Evolutionary conservation across 1,284 basidiomycete genomes (phyloP).

Genomic region (Porodaedalea pini): DNA sequence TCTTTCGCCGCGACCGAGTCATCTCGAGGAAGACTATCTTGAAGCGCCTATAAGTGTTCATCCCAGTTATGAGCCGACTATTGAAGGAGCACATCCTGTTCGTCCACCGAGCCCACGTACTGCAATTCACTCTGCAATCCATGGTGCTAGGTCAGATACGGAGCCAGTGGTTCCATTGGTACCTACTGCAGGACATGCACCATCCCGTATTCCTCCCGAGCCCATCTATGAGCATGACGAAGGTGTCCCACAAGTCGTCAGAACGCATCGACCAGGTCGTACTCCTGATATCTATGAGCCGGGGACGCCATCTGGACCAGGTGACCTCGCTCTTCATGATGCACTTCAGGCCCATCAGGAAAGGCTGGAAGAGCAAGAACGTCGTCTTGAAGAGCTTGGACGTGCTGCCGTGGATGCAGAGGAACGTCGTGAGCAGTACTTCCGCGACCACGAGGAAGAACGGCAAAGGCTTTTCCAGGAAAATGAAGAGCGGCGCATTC

Average conservation of each 20-base stretch:
- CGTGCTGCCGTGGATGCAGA: slow-evolving; percentile 54
- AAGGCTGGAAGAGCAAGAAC: slow-evolving; percentile 43
- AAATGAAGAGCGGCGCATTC: slow-evolving; percentile 52
- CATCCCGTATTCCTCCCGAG: slow-evolving; percentile 4
- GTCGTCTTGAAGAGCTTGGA: slow-evolving; percentile 43
- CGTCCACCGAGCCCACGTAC: slow-evolving; percentile 1
- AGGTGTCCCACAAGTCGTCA: slow-evolving; percentile 5
- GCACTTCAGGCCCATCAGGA: slow-evolving; percentile 27
- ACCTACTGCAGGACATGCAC: neutral
- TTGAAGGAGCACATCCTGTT: slow-evolving; percentile 4
- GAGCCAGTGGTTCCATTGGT: slow-evolving; percentile 4
- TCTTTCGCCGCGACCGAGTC: neutral
- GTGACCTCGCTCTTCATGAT: slow-evolving; percentile 41
- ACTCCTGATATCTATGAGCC: neutral
- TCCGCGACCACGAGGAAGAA: slow-evolving; percentile 60
- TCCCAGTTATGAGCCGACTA: neutral
- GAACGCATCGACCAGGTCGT: neutral
- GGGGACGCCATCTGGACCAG: slow-evolving; percentile 29
- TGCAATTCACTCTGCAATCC: neutral
- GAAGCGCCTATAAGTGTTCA: neutral
- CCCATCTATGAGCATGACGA: neutral
- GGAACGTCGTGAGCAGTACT: slow-evolving; percentile 55
- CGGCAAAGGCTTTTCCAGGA: slow-evolving; percentile 59
- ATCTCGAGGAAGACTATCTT: neutral
- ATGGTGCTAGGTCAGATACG: slow-evolving; percentile 1